Base-by-base conservation (phyloP, 208 protist genomes). In the Phytomonas francai region DNA sequence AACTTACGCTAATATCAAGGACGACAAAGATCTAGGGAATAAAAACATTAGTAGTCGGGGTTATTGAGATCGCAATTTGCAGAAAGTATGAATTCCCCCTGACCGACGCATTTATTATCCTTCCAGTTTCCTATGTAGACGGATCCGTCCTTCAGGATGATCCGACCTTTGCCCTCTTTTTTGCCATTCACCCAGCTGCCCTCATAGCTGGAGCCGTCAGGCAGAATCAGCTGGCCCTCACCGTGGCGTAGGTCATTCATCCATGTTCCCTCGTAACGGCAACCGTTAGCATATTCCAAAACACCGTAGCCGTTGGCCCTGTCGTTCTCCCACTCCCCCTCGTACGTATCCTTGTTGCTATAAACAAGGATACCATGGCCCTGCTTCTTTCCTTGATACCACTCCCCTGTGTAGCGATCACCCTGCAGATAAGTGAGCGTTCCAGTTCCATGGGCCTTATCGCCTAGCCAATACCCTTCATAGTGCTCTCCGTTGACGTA, bases 331-430 rank as follows among this genome's bases (percentile, higher is more conserved):
- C 89, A 97, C 72, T 94, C 81, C 30, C 93, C 93, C 66, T 96
- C 90, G 76, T 94, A 97, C 51, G 82, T 92, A 70, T 95, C 90
- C 72, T 89, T 90, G 79, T 96, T 96, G 72, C 81, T 93, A 79
- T 96, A 97, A 7, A 75, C 80, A 60, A 97, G 84, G 29, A 86
- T 88, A 19, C 91, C 93, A 59, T 83, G 83, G 61, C 91, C 93
- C 71, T 95, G 86, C 75, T 92, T 95, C 81, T 93, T 93, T 34
- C 91, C 91, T 64, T 95, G 78, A 59, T 74, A 85, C 93, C 93
- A 97, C 68, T 94, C 87, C 22, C 93, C 93, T 19, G 90, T 91
- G 76, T 97, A 96, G 67, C 84, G 86, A 76, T 97, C 93, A 19
- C 93, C 93, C 49, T 96, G 90, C 19, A 94, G 80, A 79, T 92